Base-by-base conservation (phyloP, 1,284 basidiomycete genomes). In the Puccinia novopanici region DNA sequence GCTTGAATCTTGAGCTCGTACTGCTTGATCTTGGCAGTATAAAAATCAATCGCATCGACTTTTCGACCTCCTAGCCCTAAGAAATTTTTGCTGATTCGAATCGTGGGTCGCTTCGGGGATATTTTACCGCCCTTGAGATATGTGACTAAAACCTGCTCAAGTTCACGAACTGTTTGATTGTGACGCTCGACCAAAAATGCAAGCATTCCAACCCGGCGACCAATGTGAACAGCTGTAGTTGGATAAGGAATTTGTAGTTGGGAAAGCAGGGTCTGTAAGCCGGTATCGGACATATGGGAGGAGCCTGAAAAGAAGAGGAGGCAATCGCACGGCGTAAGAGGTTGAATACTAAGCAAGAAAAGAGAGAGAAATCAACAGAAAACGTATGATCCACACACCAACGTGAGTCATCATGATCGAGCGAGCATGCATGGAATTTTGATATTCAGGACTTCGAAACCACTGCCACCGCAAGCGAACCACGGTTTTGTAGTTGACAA, bases 191-290 rank as follows among this genome's bases (percentile, higher is more conserved):
- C 91, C 73, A 93, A 87, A 80, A 92, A 89, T 0, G 93, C 91
- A 1, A 94, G 88, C 45, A 89, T 87, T 37, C 92, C 92, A 30
- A 93, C 92, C 78, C 88, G 88, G 59, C 91, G 89, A 52, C 92
- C 91, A 80, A 94, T 91, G 86, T 93, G 92, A 3, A 94, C 92
- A 54, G 91, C 91, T 0, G 92, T 93, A 0, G 92, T 92, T 0
- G 92, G 92, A 85, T 94, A 94, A 1, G 92, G 92, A 57, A 93
- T 90, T 37, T 91, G 91, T 79, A 91, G 88, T 54, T 88, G 88
- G 81, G 90, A 89, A 87, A 93, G 93, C 82, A 92, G 89, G 45
- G 88, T 89, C 63, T 89, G 89, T 77, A 93, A 88, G 54, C 91
- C 93, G 83, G 91, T 90, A 86, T 93, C 93, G 19, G 88, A 91